Base-by-base conservation (phyloP, 352 stramenopile genomes). In the Phytophthora pseudosyringae region DNA sequence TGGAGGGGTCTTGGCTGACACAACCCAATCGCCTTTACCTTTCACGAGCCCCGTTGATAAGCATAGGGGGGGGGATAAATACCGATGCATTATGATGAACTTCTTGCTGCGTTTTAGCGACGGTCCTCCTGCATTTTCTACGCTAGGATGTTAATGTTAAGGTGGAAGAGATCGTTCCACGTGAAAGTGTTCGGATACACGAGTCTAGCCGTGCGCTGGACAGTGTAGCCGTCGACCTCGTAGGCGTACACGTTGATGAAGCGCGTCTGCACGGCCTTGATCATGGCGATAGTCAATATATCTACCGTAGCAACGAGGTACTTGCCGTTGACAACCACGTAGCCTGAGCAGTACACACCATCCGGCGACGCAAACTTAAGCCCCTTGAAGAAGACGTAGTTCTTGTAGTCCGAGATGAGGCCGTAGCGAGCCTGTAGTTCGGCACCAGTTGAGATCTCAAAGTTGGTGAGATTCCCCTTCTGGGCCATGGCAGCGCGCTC, bases 361-460 rank as follows among this genome's bases (percentile, higher is more conserved):
- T 80, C 74, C 1, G 71, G 61, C 1, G 67, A 77, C 10, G 73
- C 73, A 52, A 77, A 82, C 60, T 82, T 80, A 6, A 82, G 52
- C 5, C 76, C 76, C 35, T 81, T 79, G 39, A 81, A 78, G 49
- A 76, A 76, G 0, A 75, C 59, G 53, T 76, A 80, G 45, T 82
- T 80, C 45, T 78, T 72, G 49, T 78, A 86, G 16, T 78, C 63
- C 0, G 62, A 86, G 31, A 86, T 67, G 6, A 86, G 45, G 6
- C 77, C 77, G 18, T 75, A 69, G 33, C 69, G 63, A 43, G 69
- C 59, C 32, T 71, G 63, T 26, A 78, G 32, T 28, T 75, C 67
- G 11, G 71, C 71, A 15, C 71, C 71, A 1, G 71, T 78, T 6
- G 71, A 74, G 41, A 78, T 36, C 36, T 78, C 71, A 31, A 78